phyloP scores from a whole-genome alignment of 169 alveolate species.

The Cryptosporidium sp. region DNA sequence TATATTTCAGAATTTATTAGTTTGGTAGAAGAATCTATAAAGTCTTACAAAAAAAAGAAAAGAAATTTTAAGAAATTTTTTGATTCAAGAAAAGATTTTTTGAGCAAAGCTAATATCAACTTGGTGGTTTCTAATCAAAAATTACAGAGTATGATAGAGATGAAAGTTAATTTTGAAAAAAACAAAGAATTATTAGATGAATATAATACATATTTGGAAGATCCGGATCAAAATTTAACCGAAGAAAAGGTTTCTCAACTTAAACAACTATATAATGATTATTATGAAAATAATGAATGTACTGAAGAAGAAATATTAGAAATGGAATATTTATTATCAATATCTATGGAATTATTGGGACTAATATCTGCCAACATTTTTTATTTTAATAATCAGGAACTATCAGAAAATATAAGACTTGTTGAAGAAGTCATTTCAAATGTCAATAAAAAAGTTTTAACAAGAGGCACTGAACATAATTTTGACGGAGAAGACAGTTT shows the following conservation, averaged over 20 bases:
- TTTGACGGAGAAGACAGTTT: not conserved
- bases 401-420: not conserved
- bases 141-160: not conserved
- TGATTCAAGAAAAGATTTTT: not conserved
- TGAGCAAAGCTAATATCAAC: not conserved
- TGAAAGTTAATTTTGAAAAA: not conserved
- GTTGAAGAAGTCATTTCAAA: not conserved
- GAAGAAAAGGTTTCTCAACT: not conserved
- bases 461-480: not conserved
- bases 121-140: not conserved
- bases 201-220: not conserved
- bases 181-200: not conserved
- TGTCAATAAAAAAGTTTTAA: not conserved
- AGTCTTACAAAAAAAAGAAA: not conserved
- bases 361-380: not conserved
- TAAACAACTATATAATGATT: not conserved
- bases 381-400: not conserved
- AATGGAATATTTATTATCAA: not conserved
- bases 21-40: not conserved
- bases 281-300: not conserved
- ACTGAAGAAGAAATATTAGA: conserved; percentile 7
- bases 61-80: not conserved
- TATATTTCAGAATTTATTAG: not conserved
- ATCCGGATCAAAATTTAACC: not conserved
- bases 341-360: not conserved